These are phyloP conservation scores for Yarrowia sp. DNA, from an alignment of 805 yeast species.

Conservation along the genomic window DNA sequence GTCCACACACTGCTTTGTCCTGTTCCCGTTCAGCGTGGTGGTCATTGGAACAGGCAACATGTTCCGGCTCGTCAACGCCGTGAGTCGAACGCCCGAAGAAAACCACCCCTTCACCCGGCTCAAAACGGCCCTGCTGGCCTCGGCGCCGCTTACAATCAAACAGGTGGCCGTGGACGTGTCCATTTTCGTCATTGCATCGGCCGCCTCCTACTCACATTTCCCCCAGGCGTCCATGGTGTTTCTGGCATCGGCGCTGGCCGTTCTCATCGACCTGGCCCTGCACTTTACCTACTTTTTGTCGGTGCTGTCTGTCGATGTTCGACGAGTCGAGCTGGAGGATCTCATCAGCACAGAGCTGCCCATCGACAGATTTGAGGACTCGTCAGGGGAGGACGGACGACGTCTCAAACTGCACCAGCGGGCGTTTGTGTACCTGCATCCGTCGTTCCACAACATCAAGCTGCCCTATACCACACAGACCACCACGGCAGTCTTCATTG, in stretches of 20 bases:
- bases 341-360: slow-evolving; percentile 45
- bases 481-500: slow-evolving; percentile 19
- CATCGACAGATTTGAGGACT: slow-evolving; percentile 6
- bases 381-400: slow-evolving; percentile 20
- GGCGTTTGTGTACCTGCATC: slow-evolving; percentile 25
- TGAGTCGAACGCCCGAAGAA: slow-evolving; percentile 55
- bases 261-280: slow-evolving; percentile 65
- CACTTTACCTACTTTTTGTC: slow-evolving; percentile 71
- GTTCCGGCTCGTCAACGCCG: slow-evolving; percentile 55
- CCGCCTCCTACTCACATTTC: slow-evolving; percentile 27
- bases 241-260: slow-evolving; percentile 56
- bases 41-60: slow-evolving; percentile 58
- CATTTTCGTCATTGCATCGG: slow-evolving; percentile 34
- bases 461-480: slow-evolving; percentile 23
- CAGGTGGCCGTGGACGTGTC: slow-evolving; percentile 49
- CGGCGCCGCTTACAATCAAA: slow-evolving; percentile 53
- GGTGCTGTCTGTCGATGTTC: slow-evolving; percentile 69
- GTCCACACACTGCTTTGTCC: slow-evolving; percentile 51
- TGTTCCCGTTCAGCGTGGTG: slow-evolving; percentile 54
- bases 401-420: slow-evolving; percentile 32
- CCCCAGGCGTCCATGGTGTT: slow-evolving; percentile 54
- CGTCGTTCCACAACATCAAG: slow-evolving; percentile 27
- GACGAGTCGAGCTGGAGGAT: slow-evolving; percentile 67
- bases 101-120: slow-evolving; percentile 53
- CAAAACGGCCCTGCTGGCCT: slow-evolving; percentile 51